These are phyloP conservation scores for Solanum pimpinellifolium DNA, from an alignment of 257 asterid species.

Conservation along the genomic window DNA sequence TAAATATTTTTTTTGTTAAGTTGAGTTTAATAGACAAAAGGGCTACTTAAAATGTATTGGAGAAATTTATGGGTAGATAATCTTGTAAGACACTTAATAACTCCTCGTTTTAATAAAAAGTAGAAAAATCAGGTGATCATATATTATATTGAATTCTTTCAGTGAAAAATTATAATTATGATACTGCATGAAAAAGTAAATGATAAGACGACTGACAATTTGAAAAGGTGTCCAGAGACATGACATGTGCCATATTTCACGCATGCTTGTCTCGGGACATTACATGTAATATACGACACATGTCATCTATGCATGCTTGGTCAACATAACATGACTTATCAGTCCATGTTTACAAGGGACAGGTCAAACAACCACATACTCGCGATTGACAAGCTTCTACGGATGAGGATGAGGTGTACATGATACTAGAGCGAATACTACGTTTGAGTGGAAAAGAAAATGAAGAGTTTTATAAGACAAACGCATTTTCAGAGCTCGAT, in stretches of 20 bases:
- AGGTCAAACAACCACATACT: too few relatives aligned
- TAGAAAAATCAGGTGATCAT: not conserved
- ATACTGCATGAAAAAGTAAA: not conserved
- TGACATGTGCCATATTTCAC: not conserved
- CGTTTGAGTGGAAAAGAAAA: too few relatives aligned
- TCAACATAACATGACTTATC: not conserved
- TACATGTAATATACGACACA: not conserved
- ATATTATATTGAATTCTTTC: too few relatives aligned
- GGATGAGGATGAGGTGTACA: too few relatives aligned
- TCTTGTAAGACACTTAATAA: not conserved
- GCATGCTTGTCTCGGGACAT: too few relatives aligned
- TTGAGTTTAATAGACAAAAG: not conserved
- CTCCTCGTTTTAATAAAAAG: not conserved
- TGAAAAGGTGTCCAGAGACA: not conserved
- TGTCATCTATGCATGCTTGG: not conserved
- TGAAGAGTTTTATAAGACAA: too few relatives aligned
- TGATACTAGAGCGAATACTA: too few relatives aligned
- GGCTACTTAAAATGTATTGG: not conserved
- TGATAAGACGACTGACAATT: not conserved
- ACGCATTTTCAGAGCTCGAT: too few relatives aligned
- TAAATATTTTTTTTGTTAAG: not conserved
- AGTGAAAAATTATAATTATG: not conserved
- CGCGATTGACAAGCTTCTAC: too few relatives aligned
- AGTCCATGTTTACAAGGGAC: not conserved
- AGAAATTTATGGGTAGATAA: not conserved